Base-by-base conservation (phyloP, 2,329 filamentous ascomycete species). In the Paracorniculantispora psalliotae region DNA sequence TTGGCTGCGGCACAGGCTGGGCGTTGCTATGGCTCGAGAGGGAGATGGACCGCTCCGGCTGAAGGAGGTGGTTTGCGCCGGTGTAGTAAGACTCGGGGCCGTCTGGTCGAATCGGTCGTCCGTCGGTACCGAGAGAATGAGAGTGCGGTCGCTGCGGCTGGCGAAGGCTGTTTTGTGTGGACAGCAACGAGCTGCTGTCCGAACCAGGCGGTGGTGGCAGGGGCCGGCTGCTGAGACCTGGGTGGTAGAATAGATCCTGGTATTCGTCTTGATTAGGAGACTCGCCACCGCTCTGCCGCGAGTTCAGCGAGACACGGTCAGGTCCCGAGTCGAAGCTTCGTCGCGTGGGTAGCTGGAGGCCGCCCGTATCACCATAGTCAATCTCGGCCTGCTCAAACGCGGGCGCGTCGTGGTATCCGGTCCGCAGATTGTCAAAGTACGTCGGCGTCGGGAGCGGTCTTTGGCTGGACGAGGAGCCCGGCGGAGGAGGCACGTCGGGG, bases 241-340 rank as follows among this genome's bases (percentile, higher is more conserved):
- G 92, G 67, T 97, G 92, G 71, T 96, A 99, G 70, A 96, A 96
- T 69, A 97, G 86, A 66, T 96, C 94, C 19, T 89, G 90, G 62
- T 91, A 90, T 59, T 92, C 91, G 46, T 89, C 86, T 63, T 84
- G 84, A 37, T 77, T 74, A 1, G 87, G 86, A 28, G 87, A 90
- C 39, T 90, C 86, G 64, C 84, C 86, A 39, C 75, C 83, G 66
- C 76, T 88, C 63, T 74, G 79, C 59, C 75, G 81, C 8, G 82
- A 79, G 69, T 83, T 73, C 48, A 86, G 65, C 1, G 82, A 85
- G 19, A 81, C 80, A 15, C 79, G 81, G 71, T 97, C 94, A 65
- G 97, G 94, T 2, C 91, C 93, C 69, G 96, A 91, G 65, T 97
- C 93, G 66, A 94, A 97, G 73, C 92, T 97, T 67, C 92, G 79